A percentile compares a stretch with the other conserved stretches of the same genome.
Conservation (phyloP, 2,329 filamentous ascomycete genomes). For the Alternaria postmessia region DNA sequence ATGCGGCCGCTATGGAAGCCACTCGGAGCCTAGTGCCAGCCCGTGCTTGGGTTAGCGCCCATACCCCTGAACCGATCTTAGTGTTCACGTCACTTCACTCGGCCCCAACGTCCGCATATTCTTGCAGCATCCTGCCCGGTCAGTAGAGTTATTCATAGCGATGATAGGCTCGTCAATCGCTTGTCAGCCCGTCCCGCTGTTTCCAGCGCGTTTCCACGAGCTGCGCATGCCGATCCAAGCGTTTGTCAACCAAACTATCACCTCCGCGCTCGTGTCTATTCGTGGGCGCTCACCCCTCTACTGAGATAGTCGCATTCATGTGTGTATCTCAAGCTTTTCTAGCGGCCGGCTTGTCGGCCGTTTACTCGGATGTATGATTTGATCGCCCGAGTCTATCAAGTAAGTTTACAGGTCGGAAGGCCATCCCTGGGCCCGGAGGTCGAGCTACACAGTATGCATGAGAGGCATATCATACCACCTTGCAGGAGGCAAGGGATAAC, state of each 20-base stretch:
- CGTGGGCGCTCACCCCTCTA: neutral
- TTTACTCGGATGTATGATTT: neutral
- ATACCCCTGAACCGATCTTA: constrained; percentile 23
- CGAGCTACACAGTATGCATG: constrained; percentile 19
- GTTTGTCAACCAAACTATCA: constrained; percentile 2
- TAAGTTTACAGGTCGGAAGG: neutral
- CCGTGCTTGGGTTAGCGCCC: constrained; percentile 20
- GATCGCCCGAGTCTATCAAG: neutral
- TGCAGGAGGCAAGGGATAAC: constrained; percentile 9
- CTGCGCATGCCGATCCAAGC: constrained; percentile 12
- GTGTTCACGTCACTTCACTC: constrained; percentile 23
- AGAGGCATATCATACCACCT: constrained; percentile 14
- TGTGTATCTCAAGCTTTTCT: constrained; percentile 3
- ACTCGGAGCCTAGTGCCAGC: constrained; percentile 17
- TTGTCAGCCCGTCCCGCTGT: neutral
- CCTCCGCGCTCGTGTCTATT: constrained; percentile 6
- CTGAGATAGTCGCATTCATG: neutral
- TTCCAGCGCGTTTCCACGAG: constrained; percentile 14
- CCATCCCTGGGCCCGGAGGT: constrained; percentile 1
- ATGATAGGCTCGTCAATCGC: constrained; percentile 10
- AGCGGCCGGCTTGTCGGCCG: constrained; percentile 4
- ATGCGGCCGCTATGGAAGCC: constrained; percentile 27
- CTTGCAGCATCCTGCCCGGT: constrained; percentile 15
- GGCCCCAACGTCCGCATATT: constrained; percentile 22
- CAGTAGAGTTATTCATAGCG: constrained; percentile 4